Evolutionary conservation across 2,329 filamentous ascomycete species (phyloP).

Genomic region (Aureobasidium uvarum): DNA sequence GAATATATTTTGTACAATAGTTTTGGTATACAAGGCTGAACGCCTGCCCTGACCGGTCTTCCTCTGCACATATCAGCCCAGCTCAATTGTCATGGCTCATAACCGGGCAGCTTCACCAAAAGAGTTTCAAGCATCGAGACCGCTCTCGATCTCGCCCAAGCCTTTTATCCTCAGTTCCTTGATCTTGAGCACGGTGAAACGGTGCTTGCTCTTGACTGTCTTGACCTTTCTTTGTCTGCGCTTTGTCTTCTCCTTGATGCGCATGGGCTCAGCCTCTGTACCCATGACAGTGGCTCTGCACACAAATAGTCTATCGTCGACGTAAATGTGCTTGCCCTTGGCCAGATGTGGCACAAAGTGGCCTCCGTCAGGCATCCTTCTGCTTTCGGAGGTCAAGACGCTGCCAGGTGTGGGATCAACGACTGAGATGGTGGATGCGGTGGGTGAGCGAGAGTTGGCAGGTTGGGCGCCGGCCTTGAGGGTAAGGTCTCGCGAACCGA

Average conservation of each 20-base stretch:
- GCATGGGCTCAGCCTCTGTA: slow-evolving; percentile 67
- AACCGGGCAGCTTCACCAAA: neutral
- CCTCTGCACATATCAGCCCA: neutral
- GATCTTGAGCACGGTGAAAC: slow-evolving; percentile 81
- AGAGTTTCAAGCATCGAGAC: slow-evolving; percentile 3
- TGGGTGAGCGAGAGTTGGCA: slow-evolving; percentile 33
- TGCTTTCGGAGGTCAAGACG: slow-evolving; percentile 31
- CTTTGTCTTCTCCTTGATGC: slow-evolving; percentile 59
- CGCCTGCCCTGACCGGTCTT: neutral
- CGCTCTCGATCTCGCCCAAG: slow-evolving; percentile 53
- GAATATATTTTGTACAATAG: slow-evolving; percentile 18
- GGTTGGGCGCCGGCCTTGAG: slow-evolving; percentile 68
- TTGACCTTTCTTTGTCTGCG: slow-evolving; percentile 65
- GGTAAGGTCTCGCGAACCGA: slow-evolving; percentile 89
- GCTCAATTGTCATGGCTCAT: neutral
- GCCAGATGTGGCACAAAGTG: slow-evolving; percentile 44
- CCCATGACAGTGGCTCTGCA: slow-evolving; percentile 84
- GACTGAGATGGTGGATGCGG: slow-evolving; percentile 31
- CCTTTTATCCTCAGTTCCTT: slow-evolving; percentile 71
- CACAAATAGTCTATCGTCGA: slow-evolving; percentile 81
- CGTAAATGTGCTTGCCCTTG: slow-evolving; percentile 50
- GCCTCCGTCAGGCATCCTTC: slow-evolving; percentile 34
- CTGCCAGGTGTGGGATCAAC: slow-evolving; percentile 35
- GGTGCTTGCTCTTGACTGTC: slow-evolving; percentile 83
- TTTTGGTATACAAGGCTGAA: slow-evolving; percentile 6